Evolutionary conservation across 805 yeast genomes (phyloP).

Genomic region (Candida morakotiae): DNA sequence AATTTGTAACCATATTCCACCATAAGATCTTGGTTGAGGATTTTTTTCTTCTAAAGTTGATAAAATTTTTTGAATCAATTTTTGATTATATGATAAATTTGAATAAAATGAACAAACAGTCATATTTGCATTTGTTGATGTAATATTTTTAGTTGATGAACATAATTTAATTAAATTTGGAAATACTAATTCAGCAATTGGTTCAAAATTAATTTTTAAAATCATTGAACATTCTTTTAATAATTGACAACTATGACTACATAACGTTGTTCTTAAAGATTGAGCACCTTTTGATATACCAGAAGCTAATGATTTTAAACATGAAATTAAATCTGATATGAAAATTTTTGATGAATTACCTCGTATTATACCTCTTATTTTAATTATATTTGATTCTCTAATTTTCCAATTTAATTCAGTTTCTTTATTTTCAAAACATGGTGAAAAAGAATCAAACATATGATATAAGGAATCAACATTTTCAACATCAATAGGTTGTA

Average conservation of each 20-base stretch:
- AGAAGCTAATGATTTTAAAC: conserved; percentile 34
- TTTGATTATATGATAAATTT: conserved; percentile 49
- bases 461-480: conserved; percentile 16
- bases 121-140: conserved; percentile 54
- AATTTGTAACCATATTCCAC: conserved; percentile 68
- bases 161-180: conserved; percentile 50
- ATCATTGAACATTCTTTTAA: conserved; percentile 60
- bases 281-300: conserved; percentile 61
- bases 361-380: conserved; percentile 55
- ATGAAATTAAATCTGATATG: conserved; percentile 32
- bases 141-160: conserved; percentile 58
- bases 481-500: conserved; percentile 26
- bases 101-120: conserved; percentile 53
- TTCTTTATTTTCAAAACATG: conserved; percentile 64
- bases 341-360: conserved; percentile 47
- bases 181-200: conserved; percentile 46
- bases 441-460: conserved; percentile 14
- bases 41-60: conserved; percentile 64
- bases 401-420: conserved; percentile 83
- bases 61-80: conserved; percentile 47
- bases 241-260: conserved; percentile 70
- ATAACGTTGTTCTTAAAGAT: conserved; percentile 82
- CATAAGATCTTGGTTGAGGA: conserved; percentile 63
- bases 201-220: conserved; percentile 39
- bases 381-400: conserved; percentile 61